A percentile compares a stretch with the other conserved stretches of the same genome.
Evolutionary conservation across 2,329 filamentous ascomycete genomes (phyloP).

Genomic region (Clarireedia paspali): DNA sequence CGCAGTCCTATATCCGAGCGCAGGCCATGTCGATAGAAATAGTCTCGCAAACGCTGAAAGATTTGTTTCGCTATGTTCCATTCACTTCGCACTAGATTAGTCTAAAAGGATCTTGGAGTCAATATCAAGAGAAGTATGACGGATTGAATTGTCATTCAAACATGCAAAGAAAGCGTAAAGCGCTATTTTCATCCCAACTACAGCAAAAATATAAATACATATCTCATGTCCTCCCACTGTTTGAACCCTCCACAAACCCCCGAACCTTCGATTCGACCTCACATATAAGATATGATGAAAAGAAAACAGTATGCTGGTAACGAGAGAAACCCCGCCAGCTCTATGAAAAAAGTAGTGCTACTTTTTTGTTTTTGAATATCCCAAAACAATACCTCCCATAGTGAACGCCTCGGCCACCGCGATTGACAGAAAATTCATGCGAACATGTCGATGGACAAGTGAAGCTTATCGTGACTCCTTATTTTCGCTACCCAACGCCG

Average conservation of each 20-base stretch:
- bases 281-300: constrained; percentile 8
- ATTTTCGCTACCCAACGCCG: constrained; percentile 22
- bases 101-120: neutral
- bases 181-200: neutral
- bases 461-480: constrained; percentile 5
- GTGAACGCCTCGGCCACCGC: constrained; percentile 18
- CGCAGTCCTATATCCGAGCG: too few relatives aligned
- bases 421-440: constrained; percentile 11
- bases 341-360: constrained; percentile 12
- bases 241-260: neutral
- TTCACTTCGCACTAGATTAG: neutral
- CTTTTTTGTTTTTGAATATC: constrained; percentile 11
- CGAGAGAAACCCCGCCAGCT: constrained; percentile 9
- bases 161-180: neutral
- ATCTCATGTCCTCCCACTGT: neutral
- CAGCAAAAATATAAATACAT: constrained; percentile 9
- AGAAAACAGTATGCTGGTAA: constrained; percentile 2
- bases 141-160: neutral
- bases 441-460: constrained; percentile 11
- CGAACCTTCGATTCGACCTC: constrained; percentile 2
- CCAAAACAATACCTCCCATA: constrained; percentile 10
- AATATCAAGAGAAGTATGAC: too few relatives aligned
- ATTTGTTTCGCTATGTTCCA: too few relatives aligned
- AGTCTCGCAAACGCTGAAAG: too few relatives aligned
- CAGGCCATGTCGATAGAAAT: too few relatives aligned